A percentile compares a stretch with the other conserved stretches of the same genome.
These are phyloP conservation scores for Citrus inodora DNA, from an alignment of 345 rosid genomes.

Conservation along the genomic window DNA sequence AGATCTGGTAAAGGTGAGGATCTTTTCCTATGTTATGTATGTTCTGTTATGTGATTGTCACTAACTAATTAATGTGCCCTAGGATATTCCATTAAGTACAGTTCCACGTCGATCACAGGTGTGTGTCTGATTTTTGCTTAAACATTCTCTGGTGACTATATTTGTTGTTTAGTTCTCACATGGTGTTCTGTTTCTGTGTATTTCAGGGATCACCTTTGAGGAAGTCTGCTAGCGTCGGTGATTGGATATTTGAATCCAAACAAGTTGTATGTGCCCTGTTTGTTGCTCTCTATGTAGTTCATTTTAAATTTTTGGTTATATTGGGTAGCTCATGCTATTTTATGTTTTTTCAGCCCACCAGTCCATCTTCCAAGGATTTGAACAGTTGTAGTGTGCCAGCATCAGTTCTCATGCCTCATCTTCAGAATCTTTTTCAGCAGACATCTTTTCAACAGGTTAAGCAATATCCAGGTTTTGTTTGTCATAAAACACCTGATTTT, in stretches of 20 bases:
- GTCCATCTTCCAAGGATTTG: conserved; percentile 53
- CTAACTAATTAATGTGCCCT: conserved; percentile 49
- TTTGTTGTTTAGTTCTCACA: conserved; percentile 17
- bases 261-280: conserved; percentile 44
- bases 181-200: conserved; percentile 20
- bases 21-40: conserved; percentile 18
- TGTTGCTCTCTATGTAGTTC: neutral
- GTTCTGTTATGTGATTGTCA: conserved; percentile 15
- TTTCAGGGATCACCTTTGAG: conserved; percentile 79
- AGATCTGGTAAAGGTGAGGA: conserved; percentile 82
- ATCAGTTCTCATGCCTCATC: conserved; percentile 60
- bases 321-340: conserved; percentile 6
- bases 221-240: conserved; percentile 97
- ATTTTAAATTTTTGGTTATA: neutral
- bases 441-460: conserved; percentile 84
- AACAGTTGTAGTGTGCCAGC: conserved; percentile 36
- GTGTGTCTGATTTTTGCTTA: conserved; percentile 31
- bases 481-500: neutral
- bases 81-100: conserved; percentile 87
- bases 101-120: conserved; percentile 91
- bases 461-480: neutral
- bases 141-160: conserved; percentile 3
- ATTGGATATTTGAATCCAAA: conserved; percentile 74
- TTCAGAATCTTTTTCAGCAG: conserved; percentile 90
- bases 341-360: conserved; percentile 47